phyloP scores from a whole-genome alignment of 306 rosid genomes.

The Cucurbita maxima region DNA sequence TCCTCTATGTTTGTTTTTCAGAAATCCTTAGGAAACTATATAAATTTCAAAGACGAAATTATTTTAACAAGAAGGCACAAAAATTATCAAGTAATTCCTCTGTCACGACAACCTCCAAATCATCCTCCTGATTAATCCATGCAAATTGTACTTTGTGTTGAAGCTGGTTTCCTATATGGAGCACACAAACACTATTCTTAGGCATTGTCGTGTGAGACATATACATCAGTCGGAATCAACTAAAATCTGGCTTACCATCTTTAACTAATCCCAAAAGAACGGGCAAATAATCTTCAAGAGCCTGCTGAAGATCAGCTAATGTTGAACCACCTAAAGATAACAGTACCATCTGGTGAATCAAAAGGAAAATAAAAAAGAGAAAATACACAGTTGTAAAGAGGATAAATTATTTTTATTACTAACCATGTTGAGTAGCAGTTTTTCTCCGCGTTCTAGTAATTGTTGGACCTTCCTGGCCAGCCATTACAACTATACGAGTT shows the following conservation, averaged over 20 bases:
- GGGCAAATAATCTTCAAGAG: slow-evolving; percentile 81
- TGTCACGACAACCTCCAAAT: slow-evolving; percentile 51
- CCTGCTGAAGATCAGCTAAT: slow-evolving; percentile 74
- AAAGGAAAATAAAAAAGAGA: slow-evolving; percentile 14
- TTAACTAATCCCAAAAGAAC: slow-evolving; percentile 88
- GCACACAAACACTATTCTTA: slow-evolving; percentile 14
- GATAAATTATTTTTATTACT: slow-evolving; percentile 13
- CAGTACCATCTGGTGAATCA: slow-evolving; percentile 17
- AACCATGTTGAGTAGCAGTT: slow-evolving; percentile 82
- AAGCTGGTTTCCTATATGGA: slow-evolving; percentile 72
- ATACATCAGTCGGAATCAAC: slow-evolving; percentile 3
- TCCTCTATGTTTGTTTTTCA: neutral
- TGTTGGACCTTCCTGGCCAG: slow-evolving; percentile 89
- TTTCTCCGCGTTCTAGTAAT: slow-evolving; percentile 78
- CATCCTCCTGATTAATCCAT: slow-evolving; percentile 97
- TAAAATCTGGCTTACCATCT: slow-evolving; percentile 47
- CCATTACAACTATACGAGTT: slow-evolving; percentile 90
- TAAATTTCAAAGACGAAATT: neutral
- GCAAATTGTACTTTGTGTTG: slow-evolving; percentile 71
- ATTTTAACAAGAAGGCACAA: neutral
- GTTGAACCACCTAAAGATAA: slow-evolving; percentile 76
- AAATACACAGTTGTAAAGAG: slow-evolving; percentile 1
- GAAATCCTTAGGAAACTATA: neutral
- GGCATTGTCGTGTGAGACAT: slow-evolving; percentile 13
- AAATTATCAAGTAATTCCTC: neutral